phyloP scores from a whole-genome alignment of 768 basidiomycete species.

The Leccinellum albellum region DNA sequence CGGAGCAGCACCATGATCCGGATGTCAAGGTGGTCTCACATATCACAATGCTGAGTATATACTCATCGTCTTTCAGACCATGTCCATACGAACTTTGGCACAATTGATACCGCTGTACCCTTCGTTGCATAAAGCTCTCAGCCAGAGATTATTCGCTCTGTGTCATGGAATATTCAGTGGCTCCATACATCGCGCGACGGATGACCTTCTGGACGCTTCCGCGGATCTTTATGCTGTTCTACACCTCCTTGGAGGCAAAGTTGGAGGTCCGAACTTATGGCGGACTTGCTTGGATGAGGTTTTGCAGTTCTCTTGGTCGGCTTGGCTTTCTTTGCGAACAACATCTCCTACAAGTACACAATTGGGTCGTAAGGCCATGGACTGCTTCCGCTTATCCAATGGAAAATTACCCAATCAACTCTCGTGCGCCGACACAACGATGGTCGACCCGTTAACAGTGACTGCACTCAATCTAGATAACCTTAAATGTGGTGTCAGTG shows the following conservation, averaged over 20 bases:
- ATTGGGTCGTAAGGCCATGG: slow-evolving; percentile 9
- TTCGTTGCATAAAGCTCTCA: slow-evolving; percentile 55
- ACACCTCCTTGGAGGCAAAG: slow-evolving; percentile 75
- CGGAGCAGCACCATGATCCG: slow-evolving; percentile 46
- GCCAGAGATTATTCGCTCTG: slow-evolving; percentile 48
- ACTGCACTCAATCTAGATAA: slow-evolving; percentile 60
- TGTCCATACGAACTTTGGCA: slow-evolving; percentile 45
- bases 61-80: slow-evolving; percentile 36
- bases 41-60: background rate
- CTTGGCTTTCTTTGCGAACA: slow-evolving; percentile 54
- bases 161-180: slow-evolving; percentile 58
- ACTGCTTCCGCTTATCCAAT: slow-evolving; percentile 7
- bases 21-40: slow-evolving; percentile 50
- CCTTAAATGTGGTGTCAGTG: slow-evolving; percentile 48
- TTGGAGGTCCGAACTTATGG: slow-evolving; percentile 69
- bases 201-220: slow-evolving; percentile 40
- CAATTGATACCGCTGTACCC: slow-evolving; percentile 65
- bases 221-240: slow-evolving; percentile 59
- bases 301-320: slow-evolving; percentile 59
- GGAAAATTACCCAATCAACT: slow-evolving; percentile 6
- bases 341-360: slow-evolving; percentile 49
- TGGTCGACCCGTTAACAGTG: slow-evolving; percentile 45
- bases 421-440: slow-evolving; percentile 13
- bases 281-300: slow-evolving; percentile 71
- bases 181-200: slow-evolving; percentile 41